These are phyloP conservation scores for Ascosphaera pollenicola DNA, from an alignment of 2,329 filamentous ascomycete genomes.

Conservation along the genomic window DNA sequence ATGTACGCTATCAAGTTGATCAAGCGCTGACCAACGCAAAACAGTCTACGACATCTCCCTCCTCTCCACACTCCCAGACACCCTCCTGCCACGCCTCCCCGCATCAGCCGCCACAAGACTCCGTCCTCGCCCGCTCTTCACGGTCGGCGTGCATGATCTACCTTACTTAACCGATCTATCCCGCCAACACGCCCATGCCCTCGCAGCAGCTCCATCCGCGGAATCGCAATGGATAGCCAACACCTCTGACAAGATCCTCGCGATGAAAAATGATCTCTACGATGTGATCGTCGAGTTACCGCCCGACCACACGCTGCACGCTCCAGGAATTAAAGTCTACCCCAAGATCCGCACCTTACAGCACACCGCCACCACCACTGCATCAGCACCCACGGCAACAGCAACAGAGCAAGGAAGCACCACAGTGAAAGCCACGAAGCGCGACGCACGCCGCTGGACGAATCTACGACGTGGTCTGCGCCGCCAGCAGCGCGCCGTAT, in stretches of 20 bases:
- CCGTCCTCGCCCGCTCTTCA: slow-evolving; percentile 65
- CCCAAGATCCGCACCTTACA: slow-evolving; percentile 33
- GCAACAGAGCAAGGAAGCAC: slow-evolving; percentile 15
- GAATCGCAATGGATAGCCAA: slow-evolving; percentile 71
- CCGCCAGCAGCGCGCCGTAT: too few species aligned
- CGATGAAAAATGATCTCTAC: slow-evolving; percentile 67
- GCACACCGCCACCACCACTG: slow-evolving; percentile 22
- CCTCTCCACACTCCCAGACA: slow-evolving; percentile 64
- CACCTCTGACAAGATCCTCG: slow-evolving; percentile 83
- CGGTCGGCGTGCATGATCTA: slow-evolving; percentile 83
- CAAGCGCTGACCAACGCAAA: background rate
- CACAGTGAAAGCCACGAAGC: slow-evolving; percentile 60
- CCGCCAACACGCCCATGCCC: slow-evolving; percentile 15
- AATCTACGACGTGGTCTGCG: slow-evolving; percentile 41
- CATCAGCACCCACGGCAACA: slow-evolving; percentile 31
- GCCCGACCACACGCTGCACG: slow-evolving; percentile 33
- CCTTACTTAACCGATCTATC: slow-evolving; percentile 50
- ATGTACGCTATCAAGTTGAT: too few species aligned
- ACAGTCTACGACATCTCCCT: slow-evolving; percentile 87
- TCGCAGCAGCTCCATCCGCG: slow-evolving; percentile 12
- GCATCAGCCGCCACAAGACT: slow-evolving; percentile 35
- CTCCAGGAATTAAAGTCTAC: slow-evolving; percentile 39
- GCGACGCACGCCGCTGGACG: slow-evolving; percentile 63
- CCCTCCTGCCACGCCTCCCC: slow-evolving; percentile 47
- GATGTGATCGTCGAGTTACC: slow-evolving; percentile 77